A percentile compares a stretch with the other conserved stretches of the same genome.
phyloP scores from a whole-genome alignment of 306 rosid genomes.

The Trifolium pratense region DNA sequence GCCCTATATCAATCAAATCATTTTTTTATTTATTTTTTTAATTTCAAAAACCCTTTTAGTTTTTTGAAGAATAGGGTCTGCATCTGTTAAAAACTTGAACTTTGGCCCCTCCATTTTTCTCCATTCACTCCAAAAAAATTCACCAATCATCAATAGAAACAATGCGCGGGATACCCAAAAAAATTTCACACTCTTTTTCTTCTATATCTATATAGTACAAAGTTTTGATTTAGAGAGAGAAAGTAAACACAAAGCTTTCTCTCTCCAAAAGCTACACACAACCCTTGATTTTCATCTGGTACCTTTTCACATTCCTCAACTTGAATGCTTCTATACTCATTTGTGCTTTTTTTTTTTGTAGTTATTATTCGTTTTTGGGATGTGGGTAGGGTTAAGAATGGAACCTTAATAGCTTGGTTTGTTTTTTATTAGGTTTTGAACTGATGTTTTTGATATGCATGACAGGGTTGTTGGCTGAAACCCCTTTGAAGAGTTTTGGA shows the following conservation, averaged over 20 bases:
- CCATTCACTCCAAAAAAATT: conserved; percentile 10
- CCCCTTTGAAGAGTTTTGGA: conserved; percentile 42
- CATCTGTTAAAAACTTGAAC: conserved; percentile 64
- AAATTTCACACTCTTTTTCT: neutral
- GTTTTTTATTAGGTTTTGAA: neutral
- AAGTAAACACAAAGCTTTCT: neutral
- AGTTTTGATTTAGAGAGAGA: conserved; percentile 23
- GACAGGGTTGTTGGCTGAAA: conserved; percentile 49
- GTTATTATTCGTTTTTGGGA: neutral
- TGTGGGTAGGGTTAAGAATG: neutral
- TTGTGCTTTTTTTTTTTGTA: neutral
- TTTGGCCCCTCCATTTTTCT: conserved; percentile 48
- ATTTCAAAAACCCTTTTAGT: conserved; percentile 14
- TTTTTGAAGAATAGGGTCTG: conserved; percentile 56
- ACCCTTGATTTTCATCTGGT: conserved; percentile 49
- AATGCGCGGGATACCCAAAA: conserved; percentile 53
- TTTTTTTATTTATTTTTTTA: neutral
- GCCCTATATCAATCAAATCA: conserved; percentile 1
- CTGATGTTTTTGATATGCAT: conserved; percentile 47
- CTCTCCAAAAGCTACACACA: conserved; percentile 26
- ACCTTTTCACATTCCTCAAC: conserved; percentile 32
- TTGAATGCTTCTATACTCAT: conserved; percentile 20
- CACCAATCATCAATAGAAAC: conserved; percentile 25
- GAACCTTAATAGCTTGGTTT: conserved; percentile 11
- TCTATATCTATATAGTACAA: neutral